Evolutionary conservation across 495 filamentous ascomycete genomes (phyloP).

Genomic region (Apiosordaria backusii): DNA sequence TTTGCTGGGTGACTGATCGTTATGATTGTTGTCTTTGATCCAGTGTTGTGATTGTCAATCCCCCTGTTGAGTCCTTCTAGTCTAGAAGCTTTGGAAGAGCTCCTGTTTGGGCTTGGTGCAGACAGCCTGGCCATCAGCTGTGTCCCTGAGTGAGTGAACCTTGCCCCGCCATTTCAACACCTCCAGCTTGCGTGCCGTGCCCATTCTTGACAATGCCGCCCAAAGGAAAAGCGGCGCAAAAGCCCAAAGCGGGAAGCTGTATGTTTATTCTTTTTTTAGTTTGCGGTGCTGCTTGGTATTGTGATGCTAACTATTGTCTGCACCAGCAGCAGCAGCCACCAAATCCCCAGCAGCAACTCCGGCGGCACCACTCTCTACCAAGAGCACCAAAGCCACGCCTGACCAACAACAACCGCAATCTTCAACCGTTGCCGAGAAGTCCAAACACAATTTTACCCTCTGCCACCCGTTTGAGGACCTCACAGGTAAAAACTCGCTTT

Average conservation of each 20-base stretch:
- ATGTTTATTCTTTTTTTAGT: neutral
- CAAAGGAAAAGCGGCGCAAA: slow-evolving; percentile 31
- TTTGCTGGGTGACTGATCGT: neutral
- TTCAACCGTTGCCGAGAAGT: slow-evolving; percentile 32
- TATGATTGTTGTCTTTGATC: slow-evolving; percentile 9
- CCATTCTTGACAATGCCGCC: slow-evolving; percentile 32
- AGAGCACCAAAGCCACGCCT: neutral
- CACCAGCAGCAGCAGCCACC: neutral
- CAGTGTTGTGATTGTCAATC: slow-evolving; percentile 12
- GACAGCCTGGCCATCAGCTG: neutral
- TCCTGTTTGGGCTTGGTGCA: neutral
- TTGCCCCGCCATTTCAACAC: neutral
- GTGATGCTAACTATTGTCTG: neutral
- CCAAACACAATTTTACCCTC: slow-evolving; percentile 38
- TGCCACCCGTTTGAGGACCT: slow-evolving; percentile 24
- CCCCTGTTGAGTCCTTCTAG: neutral
- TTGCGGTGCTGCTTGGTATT: neutral
- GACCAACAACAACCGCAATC: neutral
- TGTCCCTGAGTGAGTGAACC: too few species aligned
- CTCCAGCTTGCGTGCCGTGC: neutral
- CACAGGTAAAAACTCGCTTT: slow-evolving; percentile 27
- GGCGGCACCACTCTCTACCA: neutral
- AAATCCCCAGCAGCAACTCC: neutral
- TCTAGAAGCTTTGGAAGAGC: neutral
- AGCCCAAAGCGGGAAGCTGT: slow-evolving; percentile 26